phyloP scores from a whole-genome alignment of 352 stramenopile genomes.

The Aphanomyces invadans region DNA sequence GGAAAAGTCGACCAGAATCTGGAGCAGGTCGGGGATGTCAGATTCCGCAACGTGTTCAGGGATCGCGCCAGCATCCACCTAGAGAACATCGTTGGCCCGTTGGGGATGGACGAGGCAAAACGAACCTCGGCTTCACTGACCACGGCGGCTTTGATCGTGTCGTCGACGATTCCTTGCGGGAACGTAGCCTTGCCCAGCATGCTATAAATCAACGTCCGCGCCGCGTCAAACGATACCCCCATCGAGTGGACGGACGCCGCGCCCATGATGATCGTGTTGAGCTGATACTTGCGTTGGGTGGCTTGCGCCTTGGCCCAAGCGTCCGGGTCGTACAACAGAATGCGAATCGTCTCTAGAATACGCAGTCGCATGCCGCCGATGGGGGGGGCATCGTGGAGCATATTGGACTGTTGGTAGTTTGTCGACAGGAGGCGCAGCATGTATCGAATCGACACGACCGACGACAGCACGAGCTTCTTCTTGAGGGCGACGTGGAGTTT shows the following conservation, averaged over 20 bases:
- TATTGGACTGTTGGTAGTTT: slow-evolving; percentile 57
- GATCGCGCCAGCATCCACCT: slow-evolving; percentile 54
- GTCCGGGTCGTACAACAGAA: slow-evolving; percentile 69
- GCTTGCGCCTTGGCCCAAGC: slow-evolving; percentile 32
- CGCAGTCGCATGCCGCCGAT: slow-evolving; percentile 50
- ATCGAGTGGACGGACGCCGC: background rate
- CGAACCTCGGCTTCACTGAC: slow-evolving; percentile 21
- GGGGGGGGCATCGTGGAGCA: slow-evolving; percentile 26
- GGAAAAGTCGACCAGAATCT: slow-evolving; percentile 70
- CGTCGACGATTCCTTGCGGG: slow-evolving; percentile 13
- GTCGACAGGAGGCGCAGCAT: slow-evolving; percentile 76
- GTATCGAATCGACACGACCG: slow-evolving; percentile 63
- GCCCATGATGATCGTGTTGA: slow-evolving; percentile 5
- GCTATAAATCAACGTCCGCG: slow-evolving; percentile 72
- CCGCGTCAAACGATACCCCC: slow-evolving; percentile 68
- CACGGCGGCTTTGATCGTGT: slow-evolving; percentile 11
- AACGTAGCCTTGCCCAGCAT: slow-evolving; percentile 76
- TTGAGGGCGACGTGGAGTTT: slow-evolving; percentile 73
- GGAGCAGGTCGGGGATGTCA: slow-evolving; percentile 65
- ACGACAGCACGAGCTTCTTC: slow-evolving; percentile 61
- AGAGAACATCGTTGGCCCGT: too few species aligned
- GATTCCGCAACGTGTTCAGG: slow-evolving; percentile 67
- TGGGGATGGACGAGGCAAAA: too few species aligned
- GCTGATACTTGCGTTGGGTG: slow-evolving; percentile 2
- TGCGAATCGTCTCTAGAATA: slow-evolving; percentile 68